Percentiles rank a stretch among this genome's conserved stretches.
Conservation (phyloP, 352 stramenopile species). For the Phytophthora europaea region DNA sequence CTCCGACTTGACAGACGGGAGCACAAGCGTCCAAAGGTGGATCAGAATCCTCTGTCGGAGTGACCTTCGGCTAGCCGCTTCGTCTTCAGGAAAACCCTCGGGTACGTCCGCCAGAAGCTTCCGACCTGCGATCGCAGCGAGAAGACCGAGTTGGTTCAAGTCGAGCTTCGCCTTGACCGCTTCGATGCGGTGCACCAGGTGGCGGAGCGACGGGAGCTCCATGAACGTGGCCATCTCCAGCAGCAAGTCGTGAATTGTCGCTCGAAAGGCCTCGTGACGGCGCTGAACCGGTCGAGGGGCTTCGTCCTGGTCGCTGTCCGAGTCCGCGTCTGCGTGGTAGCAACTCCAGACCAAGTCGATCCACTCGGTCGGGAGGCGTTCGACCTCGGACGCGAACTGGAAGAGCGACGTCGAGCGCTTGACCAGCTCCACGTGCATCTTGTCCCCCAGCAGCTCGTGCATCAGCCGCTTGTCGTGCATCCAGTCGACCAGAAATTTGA, state of each 20-base stretch:
- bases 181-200: slow-evolving; percentile 45
- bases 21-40: slow-evolving; percentile 51
- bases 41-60: slow-evolving; percentile 49
- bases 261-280: slow-evolving; percentile 58
- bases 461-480: slow-evolving; percentile 59
- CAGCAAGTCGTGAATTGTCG: slow-evolving; percentile 56
- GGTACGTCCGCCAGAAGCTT: slow-evolving; percentile 15
- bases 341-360: slow-evolving; percentile 68
- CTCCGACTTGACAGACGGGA: slow-evolving; percentile 27
- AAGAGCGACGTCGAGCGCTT: slow-evolving; percentile 73
- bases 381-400: slow-evolving; percentile 57
- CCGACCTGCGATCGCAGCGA: slow-evolving; percentile 44
- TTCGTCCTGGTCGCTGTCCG: neutral
- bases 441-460: slow-evolving; percentile 67
- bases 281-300: slow-evolving; percentile 29
- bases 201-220: slow-evolving; percentile 42
- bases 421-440: slow-evolving; percentile 76
- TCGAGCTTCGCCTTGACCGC: slow-evolving; percentile 30
- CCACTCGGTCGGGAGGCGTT: slow-evolving; percentile 44
- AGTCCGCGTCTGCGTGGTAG: slow-evolving; percentile 39
- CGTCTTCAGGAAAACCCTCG: neutral
- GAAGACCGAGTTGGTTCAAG: slow-evolving; percentile 41
- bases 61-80: neutral
- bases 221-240: slow-evolving; percentile 69
- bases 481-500: slow-evolving; percentile 57